Percentiles rank a stretch among this genome's conserved stretches.
Evolutionary conservation across 1,139 yeast genomes (phyloP).

Genomic region (Blastobotrys buckinghamii): DNA sequence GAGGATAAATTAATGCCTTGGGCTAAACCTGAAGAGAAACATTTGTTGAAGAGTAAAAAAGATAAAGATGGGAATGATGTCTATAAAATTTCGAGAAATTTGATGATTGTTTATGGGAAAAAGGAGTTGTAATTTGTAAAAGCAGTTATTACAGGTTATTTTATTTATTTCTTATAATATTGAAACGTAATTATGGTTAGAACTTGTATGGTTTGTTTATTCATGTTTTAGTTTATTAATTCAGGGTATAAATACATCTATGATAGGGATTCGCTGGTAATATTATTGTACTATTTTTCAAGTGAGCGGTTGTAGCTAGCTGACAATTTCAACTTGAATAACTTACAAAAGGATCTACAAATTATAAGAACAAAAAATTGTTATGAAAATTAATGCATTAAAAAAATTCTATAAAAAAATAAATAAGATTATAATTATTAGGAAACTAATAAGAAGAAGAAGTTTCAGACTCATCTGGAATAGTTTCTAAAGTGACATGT

Average conservation of each 20-base stretch:
- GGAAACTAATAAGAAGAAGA: neutral
- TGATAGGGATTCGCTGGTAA: no score
- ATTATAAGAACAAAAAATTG: no score
- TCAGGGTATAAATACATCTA: no score
- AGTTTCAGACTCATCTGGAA: constrained; percentile 21
- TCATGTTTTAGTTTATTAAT: no score
- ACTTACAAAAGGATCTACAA: no score
- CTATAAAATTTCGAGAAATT: constrained; percentile 14
- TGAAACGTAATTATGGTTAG: no score
- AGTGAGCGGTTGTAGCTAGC: no score
- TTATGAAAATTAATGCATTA: neutral
- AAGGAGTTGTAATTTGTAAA: no score
- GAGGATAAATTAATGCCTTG: constrained; percentile 18
- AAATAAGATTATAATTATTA: neutral
- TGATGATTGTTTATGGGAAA: constrained; percentile 19
- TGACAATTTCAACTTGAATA: no score
- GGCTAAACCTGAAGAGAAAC: constrained; percentile 4
- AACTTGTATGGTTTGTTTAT: no score
- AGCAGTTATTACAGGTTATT: neutral
- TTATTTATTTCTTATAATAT: no score
- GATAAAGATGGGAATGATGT: constrained; percentile 14
- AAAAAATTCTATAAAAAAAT: neutral
- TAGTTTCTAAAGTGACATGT: constrained; percentile 22
- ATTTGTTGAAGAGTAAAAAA: neutral
- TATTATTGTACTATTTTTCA: no score